Conservation (phyloP, 108 stramenopile species). For the Cyclotella kingstonii region DNA sequence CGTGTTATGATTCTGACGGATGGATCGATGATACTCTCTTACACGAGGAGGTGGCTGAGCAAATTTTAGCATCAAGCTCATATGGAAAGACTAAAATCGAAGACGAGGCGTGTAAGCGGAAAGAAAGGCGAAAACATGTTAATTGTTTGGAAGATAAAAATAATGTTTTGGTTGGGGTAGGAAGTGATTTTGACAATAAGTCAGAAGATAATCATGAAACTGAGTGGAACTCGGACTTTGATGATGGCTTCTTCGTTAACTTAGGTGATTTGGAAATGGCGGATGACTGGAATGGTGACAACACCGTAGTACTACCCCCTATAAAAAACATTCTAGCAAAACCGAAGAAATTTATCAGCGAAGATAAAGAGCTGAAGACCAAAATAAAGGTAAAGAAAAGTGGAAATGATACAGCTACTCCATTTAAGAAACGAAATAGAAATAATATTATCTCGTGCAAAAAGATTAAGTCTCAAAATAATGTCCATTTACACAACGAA, state of each 20-base stretch:
- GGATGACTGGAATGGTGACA: constrained; percentile 63
- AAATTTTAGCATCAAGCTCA: constrained; percentile 70
- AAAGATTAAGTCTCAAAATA: neutral
- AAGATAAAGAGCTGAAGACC: constrained; percentile 5
- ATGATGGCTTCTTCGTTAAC: constrained; percentile 89
- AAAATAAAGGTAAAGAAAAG: constrained; percentile 7
- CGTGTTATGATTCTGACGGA: constrained; percentile 53
- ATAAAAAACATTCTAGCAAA: constrained; percentile 9
- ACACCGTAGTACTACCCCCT: constrained; percentile 39
- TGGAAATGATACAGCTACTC: neutral
- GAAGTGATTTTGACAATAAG: neutral
- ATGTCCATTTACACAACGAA: neutral
- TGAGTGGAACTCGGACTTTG: constrained; percentile 28
- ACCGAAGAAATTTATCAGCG: constrained; percentile 19
- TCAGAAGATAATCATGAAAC: neutral
- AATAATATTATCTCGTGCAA: neutral
- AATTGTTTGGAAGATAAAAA: constrained; percentile 13
- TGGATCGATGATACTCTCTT: constrained; percentile 81
- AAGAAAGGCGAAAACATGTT: constrained; percentile 68
- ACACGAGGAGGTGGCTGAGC: constrained; percentile 71
- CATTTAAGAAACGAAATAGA: constrained; percentile 1
- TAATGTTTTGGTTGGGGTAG: constrained; percentile 6
- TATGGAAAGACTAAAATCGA: constrained; percentile 74
- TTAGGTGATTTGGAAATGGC: constrained; percentile 82
- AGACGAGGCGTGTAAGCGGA: constrained; percentile 47